These are phyloP conservation scores for Diaporthe destruens DNA, from an alignment of 2,329 filamentous ascomycete genomes.

Conservation along the genomic window DNA sequence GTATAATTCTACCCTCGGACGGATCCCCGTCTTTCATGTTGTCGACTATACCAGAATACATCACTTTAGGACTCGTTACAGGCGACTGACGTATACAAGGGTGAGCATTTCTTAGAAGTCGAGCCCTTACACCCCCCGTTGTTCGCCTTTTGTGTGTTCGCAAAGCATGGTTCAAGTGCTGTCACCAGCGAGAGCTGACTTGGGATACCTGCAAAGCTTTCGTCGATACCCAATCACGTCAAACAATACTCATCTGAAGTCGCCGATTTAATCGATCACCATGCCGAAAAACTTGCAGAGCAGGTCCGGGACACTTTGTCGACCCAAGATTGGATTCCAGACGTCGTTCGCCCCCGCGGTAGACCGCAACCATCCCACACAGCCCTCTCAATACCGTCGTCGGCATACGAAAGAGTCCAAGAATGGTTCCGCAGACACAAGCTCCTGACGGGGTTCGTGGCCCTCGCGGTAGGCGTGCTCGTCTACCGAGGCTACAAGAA, in stretches of 20 bases:
- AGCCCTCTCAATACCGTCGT: constrained; percentile 50
- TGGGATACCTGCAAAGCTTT: constrained; percentile 55
- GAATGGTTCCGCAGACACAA: constrained; percentile 81
- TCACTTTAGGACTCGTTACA: no score
- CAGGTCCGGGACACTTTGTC: constrained; percentile 78
- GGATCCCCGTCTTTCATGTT: no score
- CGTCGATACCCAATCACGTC: constrained; percentile 71
- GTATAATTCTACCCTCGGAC: no score
- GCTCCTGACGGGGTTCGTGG: constrained; percentile 76
- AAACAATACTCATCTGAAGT: constrained; percentile 78
- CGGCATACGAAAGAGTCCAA: constrained; percentile 67
- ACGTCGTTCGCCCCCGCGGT: constrained; percentile 72
- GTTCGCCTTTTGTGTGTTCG: background rate
- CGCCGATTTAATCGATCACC: constrained; percentile 83
- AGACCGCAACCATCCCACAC: constrained; percentile 58
- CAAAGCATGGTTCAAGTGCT: no score
- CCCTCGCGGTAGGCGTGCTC: constrained; percentile 78
- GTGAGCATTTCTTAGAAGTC: no score
- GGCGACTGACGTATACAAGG: no score
- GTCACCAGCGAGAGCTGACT: constrained; percentile 2
- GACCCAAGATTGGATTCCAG: constrained; percentile 78
- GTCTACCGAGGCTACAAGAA: constrained; percentile 65
- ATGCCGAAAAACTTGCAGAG: constrained; percentile 81
- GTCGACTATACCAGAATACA: no score
- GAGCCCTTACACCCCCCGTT: no score